phyloP scores from a whole-genome alignment of 2,329 filamentous ascomycete species.

The Colletotrichum eremochloae region DNA sequence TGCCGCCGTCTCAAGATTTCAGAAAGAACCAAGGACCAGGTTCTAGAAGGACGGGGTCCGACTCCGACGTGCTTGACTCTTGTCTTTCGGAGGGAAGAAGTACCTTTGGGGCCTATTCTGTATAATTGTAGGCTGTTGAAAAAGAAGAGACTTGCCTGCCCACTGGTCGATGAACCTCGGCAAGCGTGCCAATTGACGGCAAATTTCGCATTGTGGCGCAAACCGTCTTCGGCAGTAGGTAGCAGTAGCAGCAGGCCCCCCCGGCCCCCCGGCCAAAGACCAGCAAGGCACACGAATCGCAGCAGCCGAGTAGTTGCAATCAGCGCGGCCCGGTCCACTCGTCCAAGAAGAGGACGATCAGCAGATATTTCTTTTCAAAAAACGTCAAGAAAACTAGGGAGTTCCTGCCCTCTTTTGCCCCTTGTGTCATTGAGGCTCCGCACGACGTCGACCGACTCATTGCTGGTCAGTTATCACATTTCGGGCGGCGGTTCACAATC shows the following conservation, averaged over 20 bases:
- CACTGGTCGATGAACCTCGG: not conserved
- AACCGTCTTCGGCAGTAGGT: not conserved
- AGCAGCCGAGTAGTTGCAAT: slow-evolving; percentile 22
- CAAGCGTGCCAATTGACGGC: slow-evolving; percentile 1
- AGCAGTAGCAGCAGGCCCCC: not conserved
- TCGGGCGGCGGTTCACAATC: not conserved
- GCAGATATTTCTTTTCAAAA: slow-evolving; percentile 1
- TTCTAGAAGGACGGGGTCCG: slow-evolving; percentile 38
- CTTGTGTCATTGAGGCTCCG: slow-evolving; percentile 8
- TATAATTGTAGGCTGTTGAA: not conserved
- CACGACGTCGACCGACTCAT: slow-evolving; percentile 11
- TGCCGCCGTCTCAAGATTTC: slow-evolving; percentile 41
- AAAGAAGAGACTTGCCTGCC: not conserved
- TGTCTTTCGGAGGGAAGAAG: slow-evolving; percentile 1
- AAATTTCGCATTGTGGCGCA: slow-evolving; percentile 2
- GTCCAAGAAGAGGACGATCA: slow-evolving; percentile 7
- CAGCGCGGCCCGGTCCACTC: slow-evolving; percentile 37
- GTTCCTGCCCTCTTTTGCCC: not conserved
- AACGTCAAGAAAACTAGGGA: slow-evolving; percentile 1
- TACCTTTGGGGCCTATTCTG: not conserved
- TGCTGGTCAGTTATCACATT: not conserved
- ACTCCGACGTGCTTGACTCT: slow-evolving; percentile 28
- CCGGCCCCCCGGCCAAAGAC: slow-evolving; percentile 1
- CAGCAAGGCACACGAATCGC: not conserved
- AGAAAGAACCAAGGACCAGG: slow-evolving; percentile 32